phyloP scores from a whole-genome alignment of 177 flowering plant species.

The Vitis hybrid region DNA sequence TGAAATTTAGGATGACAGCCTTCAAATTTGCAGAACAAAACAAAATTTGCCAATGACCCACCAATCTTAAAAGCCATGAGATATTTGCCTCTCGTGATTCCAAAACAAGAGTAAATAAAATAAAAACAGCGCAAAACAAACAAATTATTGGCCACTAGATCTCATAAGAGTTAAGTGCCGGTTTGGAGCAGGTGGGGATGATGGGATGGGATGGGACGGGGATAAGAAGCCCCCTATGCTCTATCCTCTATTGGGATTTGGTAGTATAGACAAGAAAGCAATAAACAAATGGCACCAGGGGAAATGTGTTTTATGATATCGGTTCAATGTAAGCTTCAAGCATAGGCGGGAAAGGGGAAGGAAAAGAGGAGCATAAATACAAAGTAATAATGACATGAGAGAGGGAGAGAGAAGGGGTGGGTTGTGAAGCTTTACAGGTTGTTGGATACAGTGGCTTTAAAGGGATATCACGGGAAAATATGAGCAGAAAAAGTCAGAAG shows the following conservation, averaged over 20 bases:
- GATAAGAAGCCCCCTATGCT: too few species aligned
- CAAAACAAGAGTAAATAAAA: too few species aligned
- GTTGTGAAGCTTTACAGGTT: constrained; percentile 24
- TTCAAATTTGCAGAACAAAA: too few species aligned
- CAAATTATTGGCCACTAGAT: too few species aligned
- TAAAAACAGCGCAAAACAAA: too few species aligned
- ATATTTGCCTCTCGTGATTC: too few species aligned
- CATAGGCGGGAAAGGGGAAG: constrained; percentile 5
- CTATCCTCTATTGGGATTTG: neutral
- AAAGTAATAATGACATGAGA: neutral
- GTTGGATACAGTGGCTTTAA: constrained; percentile 16
- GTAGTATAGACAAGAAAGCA: neutral
- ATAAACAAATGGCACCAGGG: neutral
- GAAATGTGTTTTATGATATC: neutral
- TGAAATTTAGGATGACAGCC: too few species aligned
- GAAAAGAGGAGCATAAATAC: neutral
- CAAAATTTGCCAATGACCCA: too few species aligned
- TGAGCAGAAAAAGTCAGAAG: constrained; percentile 9
- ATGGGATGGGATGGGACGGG: too few species aligned
- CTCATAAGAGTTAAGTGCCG: too few species aligned
- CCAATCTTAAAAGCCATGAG: too few species aligned
- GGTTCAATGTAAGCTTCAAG: constrained; percentile 5
- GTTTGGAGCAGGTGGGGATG: too few species aligned
- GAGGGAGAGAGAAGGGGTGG: neutral
- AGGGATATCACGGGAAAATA: constrained; percentile 14